These are phyloP conservation scores for Isabelozyma pseudorhagii DNA, from an alignment of 805 yeast species.

Conservation along the genomic window DNA sequence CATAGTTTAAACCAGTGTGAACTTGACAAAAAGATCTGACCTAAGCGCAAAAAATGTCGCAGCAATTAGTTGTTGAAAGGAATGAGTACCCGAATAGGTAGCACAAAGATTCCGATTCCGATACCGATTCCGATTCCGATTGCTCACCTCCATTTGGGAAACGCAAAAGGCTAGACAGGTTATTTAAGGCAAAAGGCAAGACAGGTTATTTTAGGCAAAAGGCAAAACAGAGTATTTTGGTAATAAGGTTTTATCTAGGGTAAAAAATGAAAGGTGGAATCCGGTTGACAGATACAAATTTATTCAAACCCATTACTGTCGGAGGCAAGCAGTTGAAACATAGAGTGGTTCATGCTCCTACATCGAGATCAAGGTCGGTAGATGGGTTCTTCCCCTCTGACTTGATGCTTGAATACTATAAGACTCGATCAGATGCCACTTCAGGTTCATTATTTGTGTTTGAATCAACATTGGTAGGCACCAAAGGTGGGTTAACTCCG, in stretches of 20 bases:
- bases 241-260: neutral
- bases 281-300: conserved; percentile 15
- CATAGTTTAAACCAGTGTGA: too few relatives aligned
- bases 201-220: too few relatives aligned
- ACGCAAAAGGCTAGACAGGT: too few relatives aligned
- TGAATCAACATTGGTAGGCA: conserved; percentile 7
- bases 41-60: neutral
- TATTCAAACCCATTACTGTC: conserved; percentile 32
- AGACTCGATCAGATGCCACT: conserved; percentile 18
- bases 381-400: conserved; percentile 24
- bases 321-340: conserved; percentile 23
- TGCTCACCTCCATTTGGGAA: too few relatives aligned
- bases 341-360: conserved; percentile 24
- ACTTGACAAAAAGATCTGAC: neutral
- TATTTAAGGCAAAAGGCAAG: too few relatives aligned
- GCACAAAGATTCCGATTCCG: too few relatives aligned
- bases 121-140: too few relatives aligned
- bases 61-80: neutral
- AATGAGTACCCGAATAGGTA: too few relatives aligned
- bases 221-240: too few relatives aligned
- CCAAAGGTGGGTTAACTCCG: conserved; percentile 7
- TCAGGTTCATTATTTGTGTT: conserved; percentile 2
- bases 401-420: conserved; percentile 23
- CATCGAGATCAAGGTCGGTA: conserved; percentile 21
- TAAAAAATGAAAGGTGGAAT: neutral